Conservation (phyloP, 2,329 filamentous ascomycete genomes). For the Zymoseptoria crescenta region DNA sequence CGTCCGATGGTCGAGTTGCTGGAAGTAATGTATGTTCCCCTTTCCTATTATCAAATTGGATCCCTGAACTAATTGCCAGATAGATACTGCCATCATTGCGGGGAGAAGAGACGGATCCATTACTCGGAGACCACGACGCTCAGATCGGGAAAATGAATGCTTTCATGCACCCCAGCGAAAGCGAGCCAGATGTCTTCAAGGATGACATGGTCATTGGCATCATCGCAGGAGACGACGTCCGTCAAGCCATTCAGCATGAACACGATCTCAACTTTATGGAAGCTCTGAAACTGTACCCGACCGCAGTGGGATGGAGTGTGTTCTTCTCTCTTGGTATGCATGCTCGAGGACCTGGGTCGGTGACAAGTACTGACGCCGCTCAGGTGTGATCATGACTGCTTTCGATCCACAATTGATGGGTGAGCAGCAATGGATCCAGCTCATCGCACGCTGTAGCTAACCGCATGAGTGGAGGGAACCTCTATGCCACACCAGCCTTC, state of each 20-base stretch:
- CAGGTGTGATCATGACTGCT: constrained; percentile 45
- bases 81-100: background rate
- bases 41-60: background rate
- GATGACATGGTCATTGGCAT: constrained; percentile 21
- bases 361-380: background rate
- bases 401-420: constrained; percentile 56
- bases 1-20: background rate
- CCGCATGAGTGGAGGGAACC: constrained; percentile 37
- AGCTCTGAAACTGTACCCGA: constrained; percentile 39
- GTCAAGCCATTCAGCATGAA: constrained; percentile 21
- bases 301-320: constrained; percentile 47
- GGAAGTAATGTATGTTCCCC: background rate
- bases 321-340: constrained; percentile 49
- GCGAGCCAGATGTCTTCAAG: constrained; percentile 11
- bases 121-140: background rate
- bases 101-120: background rate
- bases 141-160: background rate
- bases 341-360: background rate
- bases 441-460: background rate
- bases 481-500: constrained; percentile 54
- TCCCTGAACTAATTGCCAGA: background rate
- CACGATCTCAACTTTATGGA: constrained; percentile 22
- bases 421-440: background rate
- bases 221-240: constrained; percentile 22
- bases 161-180: background rate